Evolutionary conservation across 2,329 filamentous ascomycete genomes (phyloP).

Genomic region (Pestalotiopsis sp.): DNA sequence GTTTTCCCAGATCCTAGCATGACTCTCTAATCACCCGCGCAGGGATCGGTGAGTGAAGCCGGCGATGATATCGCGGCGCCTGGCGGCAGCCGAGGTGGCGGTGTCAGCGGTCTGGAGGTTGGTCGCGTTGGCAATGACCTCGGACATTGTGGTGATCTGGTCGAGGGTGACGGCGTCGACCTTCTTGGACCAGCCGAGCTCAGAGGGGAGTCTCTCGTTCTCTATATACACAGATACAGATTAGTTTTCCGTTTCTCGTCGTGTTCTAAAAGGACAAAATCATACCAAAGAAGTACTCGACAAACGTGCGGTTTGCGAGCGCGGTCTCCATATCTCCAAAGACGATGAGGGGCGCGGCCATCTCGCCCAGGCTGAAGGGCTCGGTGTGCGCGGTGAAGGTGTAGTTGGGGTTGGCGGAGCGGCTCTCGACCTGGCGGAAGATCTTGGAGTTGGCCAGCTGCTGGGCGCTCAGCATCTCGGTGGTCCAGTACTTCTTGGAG

Average conservation of each 20-base stretch:
- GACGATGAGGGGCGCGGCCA: slow-evolving; percentile 50
- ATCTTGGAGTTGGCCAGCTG: slow-evolving; percentile 47
- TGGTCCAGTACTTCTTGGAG: slow-evolving; percentile 45
- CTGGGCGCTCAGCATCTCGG: slow-evolving; percentile 34
- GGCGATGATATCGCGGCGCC: background rate
- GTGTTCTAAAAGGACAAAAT: background rate
- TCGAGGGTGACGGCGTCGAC: background rate
- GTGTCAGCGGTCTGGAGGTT: background rate
- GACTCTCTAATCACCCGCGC: background rate
- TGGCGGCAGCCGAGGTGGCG: background rate
- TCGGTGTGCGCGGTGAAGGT: slow-evolving; percentile 43
- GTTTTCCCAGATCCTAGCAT: too few species aligned
- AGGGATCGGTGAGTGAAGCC: background rate
- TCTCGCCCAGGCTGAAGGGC: slow-evolving; percentile 51
- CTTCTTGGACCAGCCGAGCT: slow-evolving; percentile 13
- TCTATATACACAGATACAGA: background rate
- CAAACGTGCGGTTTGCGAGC: slow-evolving; percentile 40
- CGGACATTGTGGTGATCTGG: background rate
- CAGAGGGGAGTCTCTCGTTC: slow-evolving; percentile 9
- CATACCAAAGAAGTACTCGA: slow-evolving; percentile 51
- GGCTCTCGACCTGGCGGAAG: slow-evolving; percentile 44
- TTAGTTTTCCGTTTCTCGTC: background rate
- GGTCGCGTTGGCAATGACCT: background rate
- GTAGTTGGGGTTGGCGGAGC: slow-evolving; percentile 49
- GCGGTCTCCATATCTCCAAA: slow-evolving; percentile 46